Evolutionary conservation across 805 yeast species (phyloP).

Genomic region (Suhomyces pyralidae): DNA sequence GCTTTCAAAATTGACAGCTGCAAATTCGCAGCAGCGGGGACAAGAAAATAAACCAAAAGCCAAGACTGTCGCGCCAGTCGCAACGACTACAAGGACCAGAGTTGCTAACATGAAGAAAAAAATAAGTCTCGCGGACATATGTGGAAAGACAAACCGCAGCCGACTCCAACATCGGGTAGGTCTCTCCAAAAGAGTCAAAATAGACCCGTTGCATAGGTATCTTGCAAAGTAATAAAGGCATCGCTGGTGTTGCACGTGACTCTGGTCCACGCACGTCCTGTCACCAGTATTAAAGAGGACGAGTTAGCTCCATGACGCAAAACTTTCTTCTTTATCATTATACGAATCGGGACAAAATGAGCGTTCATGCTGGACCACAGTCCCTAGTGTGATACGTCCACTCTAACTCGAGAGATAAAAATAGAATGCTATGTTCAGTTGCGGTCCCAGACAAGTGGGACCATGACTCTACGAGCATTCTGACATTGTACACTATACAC

Average conservation of each 20-base stretch:
- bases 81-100: neutral
- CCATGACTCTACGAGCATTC: conserved; percentile 10
- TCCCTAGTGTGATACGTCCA: conserved; percentile 17
- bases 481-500: conserved; percentile 2
- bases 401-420: conserved; percentile 16
- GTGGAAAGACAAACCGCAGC: conserved; percentile 4
- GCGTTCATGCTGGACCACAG: conserved; percentile 14
- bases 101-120: neutral
- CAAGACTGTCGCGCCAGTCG: neutral
- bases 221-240: neutral
- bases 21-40: neutral
- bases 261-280: neutral
- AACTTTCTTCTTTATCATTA: neutral
- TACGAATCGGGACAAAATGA: conserved; percentile 12
- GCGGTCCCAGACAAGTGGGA: conserved; percentile 8
- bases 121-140: conserved; percentile 12
- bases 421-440: conserved; percentile 12
- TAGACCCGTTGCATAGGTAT: conserved; percentile 23
- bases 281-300: neutral
- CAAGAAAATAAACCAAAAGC: neutral
- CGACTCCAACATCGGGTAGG: conserved; percentile 19
- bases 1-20: neutral
- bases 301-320: neutral
- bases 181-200: conserved; percentile 19
- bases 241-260: neutral